Conservation (phyloP, 208 protist species). For the Perkinsela sp. region DNA sequence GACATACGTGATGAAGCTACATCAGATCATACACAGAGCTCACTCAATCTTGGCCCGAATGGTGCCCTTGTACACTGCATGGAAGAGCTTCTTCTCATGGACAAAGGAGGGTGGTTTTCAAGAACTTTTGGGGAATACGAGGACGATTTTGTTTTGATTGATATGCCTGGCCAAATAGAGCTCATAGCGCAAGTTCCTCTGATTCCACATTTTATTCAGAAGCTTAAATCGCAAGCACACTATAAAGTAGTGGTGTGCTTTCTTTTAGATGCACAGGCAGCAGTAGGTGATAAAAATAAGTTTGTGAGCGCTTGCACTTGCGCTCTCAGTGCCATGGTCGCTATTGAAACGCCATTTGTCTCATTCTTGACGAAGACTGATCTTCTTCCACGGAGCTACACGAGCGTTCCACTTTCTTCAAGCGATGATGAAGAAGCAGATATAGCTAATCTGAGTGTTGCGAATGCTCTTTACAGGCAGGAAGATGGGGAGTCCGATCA, state of each 20-base stretch:
- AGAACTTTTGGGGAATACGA: constrained; percentile 69
- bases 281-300: constrained; percentile 49
- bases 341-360: constrained; percentile 64
- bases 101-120: constrained; percentile 71
- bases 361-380: constrained; percentile 67
- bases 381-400: constrained; percentile 19
- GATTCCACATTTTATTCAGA: constrained; percentile 46
- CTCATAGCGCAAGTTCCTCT: constrained; percentile 82
- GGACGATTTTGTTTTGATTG: constrained; percentile 89
- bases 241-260: constrained; percentile 36
- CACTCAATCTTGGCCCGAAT: constrained; percentile 82
- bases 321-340: constrained; percentile 57
- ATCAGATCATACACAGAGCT: constrained; percentile 67
- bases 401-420: too few relatives aligned
- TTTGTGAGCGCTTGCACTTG: constrained; percentile 63
- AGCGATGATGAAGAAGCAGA: too few relatives aligned
- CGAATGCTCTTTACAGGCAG: background rate
- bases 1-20: constrained; percentile 80
- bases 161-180: constrained; percentile 97
- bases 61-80: constrained; percentile 94
- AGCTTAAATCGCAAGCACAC: constrained; percentile 47
- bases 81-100: constrained; percentile 71
- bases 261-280: constrained; percentile 43
- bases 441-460: too few relatives aligned
- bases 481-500: background rate